Evolutionary conservation across 345 rosid genomes (phyloP).

Genomic region (Leavenworthia alabamica): DNA sequence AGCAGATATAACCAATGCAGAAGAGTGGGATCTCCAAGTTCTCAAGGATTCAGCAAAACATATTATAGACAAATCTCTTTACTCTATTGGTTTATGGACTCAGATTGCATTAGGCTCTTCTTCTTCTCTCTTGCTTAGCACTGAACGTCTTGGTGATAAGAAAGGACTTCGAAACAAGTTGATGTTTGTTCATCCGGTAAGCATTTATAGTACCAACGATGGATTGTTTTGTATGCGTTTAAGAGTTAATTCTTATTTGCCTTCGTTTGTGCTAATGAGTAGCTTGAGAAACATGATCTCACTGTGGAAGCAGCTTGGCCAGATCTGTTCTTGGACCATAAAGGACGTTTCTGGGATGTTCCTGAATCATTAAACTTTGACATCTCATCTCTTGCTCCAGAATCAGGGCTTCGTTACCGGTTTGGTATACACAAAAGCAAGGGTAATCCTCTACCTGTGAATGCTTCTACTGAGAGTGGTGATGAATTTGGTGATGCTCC

Average conservation of each 20-base stretch:
- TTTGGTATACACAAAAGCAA: slow-evolving; percentile 59
- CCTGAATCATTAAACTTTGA: slow-evolving; percentile 74
- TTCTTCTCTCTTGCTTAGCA: slow-evolving; percentile 42
- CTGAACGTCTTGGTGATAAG: slow-evolving; percentile 57
- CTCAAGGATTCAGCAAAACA: slow-evolving; percentile 52
- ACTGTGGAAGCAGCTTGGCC: slow-evolving; percentile 87
- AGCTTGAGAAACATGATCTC: slow-evolving; percentile 72
- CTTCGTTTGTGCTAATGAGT: slow-evolving; percentile 16
- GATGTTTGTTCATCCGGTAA: slow-evolving; percentile 63
- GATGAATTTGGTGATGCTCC: slow-evolving; percentile 55
- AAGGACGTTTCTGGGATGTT: slow-evolving; percentile 80
- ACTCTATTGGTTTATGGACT: slow-evolving; percentile 54
- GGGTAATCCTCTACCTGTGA: slow-evolving; percentile 51
- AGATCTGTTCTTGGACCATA: slow-evolving; percentile 61
- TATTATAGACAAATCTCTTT: slow-evolving; percentile 65
- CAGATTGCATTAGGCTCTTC: slow-evolving; percentile 49
- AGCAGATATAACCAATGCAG: slow-evolving; percentile 43
- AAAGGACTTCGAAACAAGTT: slow-evolving; percentile 48
- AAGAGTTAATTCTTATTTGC: not conserved
- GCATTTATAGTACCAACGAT: not conserved
- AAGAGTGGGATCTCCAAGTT: slow-evolving; percentile 45
- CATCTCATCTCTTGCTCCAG: slow-evolving; percentile 46
- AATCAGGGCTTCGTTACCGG: slow-evolving; percentile 60
- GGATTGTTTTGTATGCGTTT: not conserved
- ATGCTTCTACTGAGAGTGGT: slow-evolving; percentile 23